Evolutionary conservation across 2,329 filamentous ascomycete species (phyloP).

Genomic region (Xylariaceae sp.): DNA sequence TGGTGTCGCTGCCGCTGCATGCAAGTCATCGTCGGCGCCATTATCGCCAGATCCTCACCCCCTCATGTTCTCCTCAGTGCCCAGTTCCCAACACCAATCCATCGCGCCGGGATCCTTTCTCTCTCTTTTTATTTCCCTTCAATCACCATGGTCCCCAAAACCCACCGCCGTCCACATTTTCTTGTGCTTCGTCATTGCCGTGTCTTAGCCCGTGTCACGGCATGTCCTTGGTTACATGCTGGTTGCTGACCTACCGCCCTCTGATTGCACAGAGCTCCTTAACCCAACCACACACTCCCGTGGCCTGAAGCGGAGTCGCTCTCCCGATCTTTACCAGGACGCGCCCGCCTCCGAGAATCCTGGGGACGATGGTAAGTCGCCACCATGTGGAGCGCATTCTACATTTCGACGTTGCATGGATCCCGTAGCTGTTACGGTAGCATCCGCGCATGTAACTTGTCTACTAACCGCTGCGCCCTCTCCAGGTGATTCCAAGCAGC

Average conservation of each 20-base stretch:
- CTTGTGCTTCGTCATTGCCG: constrained; percentile 19
- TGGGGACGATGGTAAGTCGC: constrained; percentile 71
- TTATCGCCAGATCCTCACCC: constrained; percentile 13
- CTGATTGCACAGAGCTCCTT: constrained; percentile 44
- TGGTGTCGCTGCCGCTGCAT: constrained; percentile 8
- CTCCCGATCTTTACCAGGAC: constrained; percentile 63
- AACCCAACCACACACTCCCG: constrained; percentile 52
- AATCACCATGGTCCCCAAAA: constrained; percentile 19
- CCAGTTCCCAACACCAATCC: background rate
- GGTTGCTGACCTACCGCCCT: constrained; percentile 21
- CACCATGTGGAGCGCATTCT: too few relatives aligned
- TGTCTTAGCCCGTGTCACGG: constrained; percentile 17
- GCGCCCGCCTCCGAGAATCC: constrained; percentile 49
- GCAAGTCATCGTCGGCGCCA: constrained; percentile 19
- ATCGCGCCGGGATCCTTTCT: too few relatives aligned
- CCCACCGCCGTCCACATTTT: constrained; percentile 13
- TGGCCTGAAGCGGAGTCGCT: constrained; percentile 76
- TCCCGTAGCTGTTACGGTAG: too few relatives aligned
- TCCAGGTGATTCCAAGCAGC: constrained; percentile 44
- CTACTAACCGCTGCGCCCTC: constrained; percentile 27
- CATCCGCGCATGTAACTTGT: background rate
- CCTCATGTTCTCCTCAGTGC: background rate
- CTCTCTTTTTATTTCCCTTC: constrained; percentile 9
- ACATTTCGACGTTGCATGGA: too few relatives aligned
- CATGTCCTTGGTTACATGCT: constrained; percentile 19